phyloP scores from a whole-genome alignment of 257 asterid genomes.

The Nemophila menziesii region DNA sequence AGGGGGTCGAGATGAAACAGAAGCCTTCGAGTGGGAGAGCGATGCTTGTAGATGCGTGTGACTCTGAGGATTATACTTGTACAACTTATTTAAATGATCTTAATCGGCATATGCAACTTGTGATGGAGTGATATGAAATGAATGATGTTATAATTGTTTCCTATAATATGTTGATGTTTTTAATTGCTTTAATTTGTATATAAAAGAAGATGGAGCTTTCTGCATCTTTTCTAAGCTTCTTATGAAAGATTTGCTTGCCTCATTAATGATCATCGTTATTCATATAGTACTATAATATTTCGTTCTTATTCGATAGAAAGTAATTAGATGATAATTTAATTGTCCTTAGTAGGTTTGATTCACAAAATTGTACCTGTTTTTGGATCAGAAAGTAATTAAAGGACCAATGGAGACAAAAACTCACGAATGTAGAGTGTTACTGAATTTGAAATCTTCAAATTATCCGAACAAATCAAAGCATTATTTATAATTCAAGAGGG shows the following conservation, averaged over 20 bases:
- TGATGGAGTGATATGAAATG: conserved; percentile 46
- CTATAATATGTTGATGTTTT: conserved; percentile 36
- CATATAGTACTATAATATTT: background rate
- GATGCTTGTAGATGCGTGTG: conserved; percentile 51
- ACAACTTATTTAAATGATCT: conserved; percentile 71
- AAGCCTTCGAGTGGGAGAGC: conserved; percentile 54
- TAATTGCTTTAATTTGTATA: background rate
- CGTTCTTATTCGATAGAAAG: no score
- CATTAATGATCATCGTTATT: background rate
- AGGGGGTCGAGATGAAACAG: conserved; percentile 45
- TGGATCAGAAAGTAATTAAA: no score
- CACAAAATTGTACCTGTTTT: no score
- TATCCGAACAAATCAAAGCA: no score
- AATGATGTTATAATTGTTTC: conserved; percentile 34
- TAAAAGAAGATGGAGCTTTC: background rate
- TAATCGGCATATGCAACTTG: conserved; percentile 82
- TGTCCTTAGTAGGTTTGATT: no score
- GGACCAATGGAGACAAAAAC: no score
- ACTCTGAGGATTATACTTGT: conserved; percentile 63
- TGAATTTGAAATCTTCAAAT: no score
- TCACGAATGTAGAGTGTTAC: no score
- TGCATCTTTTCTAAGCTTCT: background rate
- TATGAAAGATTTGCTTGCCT: background rate
- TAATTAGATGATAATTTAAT: no score
- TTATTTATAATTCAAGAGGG: no score